Evolutionary conservation across 495 filamentous ascomycete genomes (phyloP), one percentile per base, ranked within the genome.

Genomic region (Usnea hakonensis): DNA sequence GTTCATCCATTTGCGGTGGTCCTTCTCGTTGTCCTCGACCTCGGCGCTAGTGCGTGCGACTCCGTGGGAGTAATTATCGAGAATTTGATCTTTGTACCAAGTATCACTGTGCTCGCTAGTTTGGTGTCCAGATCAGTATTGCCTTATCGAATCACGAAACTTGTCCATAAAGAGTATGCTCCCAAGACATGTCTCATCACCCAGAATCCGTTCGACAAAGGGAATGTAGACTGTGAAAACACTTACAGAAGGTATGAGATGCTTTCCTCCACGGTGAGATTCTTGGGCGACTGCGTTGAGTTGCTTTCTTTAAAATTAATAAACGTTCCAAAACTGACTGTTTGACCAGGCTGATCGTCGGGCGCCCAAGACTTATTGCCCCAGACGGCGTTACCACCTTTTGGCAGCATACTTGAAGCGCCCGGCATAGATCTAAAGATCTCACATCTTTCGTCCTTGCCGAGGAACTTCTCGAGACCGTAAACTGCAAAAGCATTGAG

Each of bases 401-500:
- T 91, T n/a, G 94, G 94, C 1, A 98, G 81, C 91, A 98, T 97
- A 61, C 89, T 92, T 21, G 89, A 93, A 57, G 96, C 90, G 6
- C 94, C 94, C 0, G 94, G 95, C 92, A 97, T 97, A 36, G 90
- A 90, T 57, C 95, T 85, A 77, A 98, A 95, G 37, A 98, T 90
- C 70, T 97, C 91, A 9, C 88, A 90, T 52, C 94, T 83, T 71
- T 98, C 94, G 58, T 91, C 83, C 63, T 87, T 89, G 65, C 85
- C 89, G 8, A 98, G 81, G 73, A 98, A 98, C 68, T 93, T 96
- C 74, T 98, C 94, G 1, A 98, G 83, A 0, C 94, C 95, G 68
- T 97, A 98, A 16, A 98, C 91, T 11, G 94, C 94, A 65, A 97
- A 96, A n/a, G 91, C 82, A 71, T 97, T 98, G 17, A 98, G 83